These are phyloP conservation scores for Pleurotus eryngii DNA, from an alignment of 768 basidiomycete species.

Conservation along the genomic window DNA sequence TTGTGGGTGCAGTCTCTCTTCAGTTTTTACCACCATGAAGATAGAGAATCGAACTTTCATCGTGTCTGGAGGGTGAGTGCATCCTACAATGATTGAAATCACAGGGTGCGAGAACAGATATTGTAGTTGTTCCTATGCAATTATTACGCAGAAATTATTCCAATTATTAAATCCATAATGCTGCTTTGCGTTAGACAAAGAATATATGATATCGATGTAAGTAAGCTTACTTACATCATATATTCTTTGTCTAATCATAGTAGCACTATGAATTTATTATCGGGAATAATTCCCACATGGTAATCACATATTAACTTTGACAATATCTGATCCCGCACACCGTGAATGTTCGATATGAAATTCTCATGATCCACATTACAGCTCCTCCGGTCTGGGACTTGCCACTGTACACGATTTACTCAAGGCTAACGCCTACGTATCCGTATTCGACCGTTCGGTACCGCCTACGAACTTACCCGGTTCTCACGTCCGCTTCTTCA, in stretches of 20 bases:
- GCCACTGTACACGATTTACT: constrained; percentile 48
- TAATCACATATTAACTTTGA: too few relatives aligned
- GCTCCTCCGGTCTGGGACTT: constrained; percentile 56
- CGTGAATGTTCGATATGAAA: not conserved
- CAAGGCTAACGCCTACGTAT: constrained; percentile 38
- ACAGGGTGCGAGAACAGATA: too few relatives aligned
- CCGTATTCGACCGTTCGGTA: constrained; percentile 48
- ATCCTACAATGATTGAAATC: not conserved
- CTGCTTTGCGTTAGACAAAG: too few relatives aligned
- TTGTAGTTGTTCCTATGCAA: too few relatives aligned
- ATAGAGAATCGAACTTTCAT: constrained; percentile 51
- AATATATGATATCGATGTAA: too few relatives aligned
- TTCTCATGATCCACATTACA: constrained; percentile 14
- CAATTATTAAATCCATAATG: too few relatives aligned
- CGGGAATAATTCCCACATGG: too few relatives aligned
- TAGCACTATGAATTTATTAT: too few relatives aligned
- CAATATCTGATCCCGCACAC: too few relatives aligned
- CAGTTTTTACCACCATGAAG: constrained; percentile 35
- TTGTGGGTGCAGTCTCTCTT: not conserved
- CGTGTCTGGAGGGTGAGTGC: constrained; percentile 51
- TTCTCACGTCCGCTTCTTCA: constrained; percentile 32
- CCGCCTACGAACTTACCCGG: constrained; percentile 26
- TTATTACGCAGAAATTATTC: too few relatives aligned
- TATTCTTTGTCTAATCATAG: too few relatives aligned
- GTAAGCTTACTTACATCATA: too few relatives aligned